Evolutionary conservation across 2,329 filamentous ascomycete genomes (phyloP).

Genomic region (Calonectria naviculata): DNA sequence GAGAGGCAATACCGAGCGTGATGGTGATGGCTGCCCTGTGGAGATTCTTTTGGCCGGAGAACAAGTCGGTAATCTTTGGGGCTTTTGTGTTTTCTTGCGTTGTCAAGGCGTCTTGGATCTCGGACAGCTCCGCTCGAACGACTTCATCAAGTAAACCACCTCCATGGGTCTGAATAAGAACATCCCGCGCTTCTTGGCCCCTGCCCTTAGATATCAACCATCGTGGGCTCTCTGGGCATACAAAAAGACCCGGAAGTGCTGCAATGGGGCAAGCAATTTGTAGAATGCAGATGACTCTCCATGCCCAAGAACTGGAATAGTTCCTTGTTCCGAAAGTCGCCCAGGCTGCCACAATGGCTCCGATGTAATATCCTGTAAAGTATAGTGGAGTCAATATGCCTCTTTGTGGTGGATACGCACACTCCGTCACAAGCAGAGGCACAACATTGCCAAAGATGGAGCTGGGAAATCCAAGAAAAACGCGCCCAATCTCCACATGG

Average conservation of each 20-base stretch:
- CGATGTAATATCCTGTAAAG: conserved; percentile 22
- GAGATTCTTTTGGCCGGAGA: background rate
- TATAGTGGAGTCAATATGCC: conserved; percentile 16
- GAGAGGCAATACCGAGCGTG: conserved; percentile 6
- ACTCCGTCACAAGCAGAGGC: conserved; percentile 21
- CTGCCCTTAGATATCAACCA: conserved; percentile 6
- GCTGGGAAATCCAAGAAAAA: conserved; percentile 8
- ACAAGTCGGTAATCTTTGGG: background rate
- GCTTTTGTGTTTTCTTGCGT: background rate
- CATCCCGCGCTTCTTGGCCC: background rate
- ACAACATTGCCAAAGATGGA: conserved; percentile 5
- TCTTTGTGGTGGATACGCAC: conserved; percentile 22
- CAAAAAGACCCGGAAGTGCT: background rate
- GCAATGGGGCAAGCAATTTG: conserved; percentile 46
- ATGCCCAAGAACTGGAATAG: conserved; percentile 48
- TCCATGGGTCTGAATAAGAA: conserved; percentile 12
- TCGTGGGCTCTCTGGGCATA: conserved; percentile 20
- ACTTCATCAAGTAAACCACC: background rate
- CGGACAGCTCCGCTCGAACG: conserved; percentile 10
- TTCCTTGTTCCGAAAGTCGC: conserved; percentile 21
- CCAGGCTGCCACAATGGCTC: conserved; percentile 21
- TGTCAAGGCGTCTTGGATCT: conserved; percentile 22
- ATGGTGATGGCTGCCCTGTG: conserved; percentile 12
- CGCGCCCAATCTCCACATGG: conserved; percentile 8
- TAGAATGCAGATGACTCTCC: conserved; percentile 60